phyloP scores from a whole-genome alignment of 2,329 filamentous ascomycete genomes.

The Diaporthe amygdali region DNA sequence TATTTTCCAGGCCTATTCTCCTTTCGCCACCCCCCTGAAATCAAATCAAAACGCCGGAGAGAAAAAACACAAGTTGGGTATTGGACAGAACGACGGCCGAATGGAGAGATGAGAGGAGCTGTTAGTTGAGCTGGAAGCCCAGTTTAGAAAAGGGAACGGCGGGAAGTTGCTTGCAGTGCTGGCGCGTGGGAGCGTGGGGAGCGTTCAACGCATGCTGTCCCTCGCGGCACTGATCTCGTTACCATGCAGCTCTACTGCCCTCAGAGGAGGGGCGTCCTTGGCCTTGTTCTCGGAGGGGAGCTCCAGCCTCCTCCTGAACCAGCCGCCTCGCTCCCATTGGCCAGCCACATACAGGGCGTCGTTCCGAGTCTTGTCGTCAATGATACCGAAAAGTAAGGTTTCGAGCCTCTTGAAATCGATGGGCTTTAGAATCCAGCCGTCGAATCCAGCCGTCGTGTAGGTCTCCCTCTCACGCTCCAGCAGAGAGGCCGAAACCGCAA shows the following conservation, averaged over 20 bases:
- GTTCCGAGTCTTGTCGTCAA: constrained; percentile 61
- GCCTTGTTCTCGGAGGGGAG: constrained; percentile 17
- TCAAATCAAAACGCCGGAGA: background rate
- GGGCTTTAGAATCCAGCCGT: constrained; percentile 90
- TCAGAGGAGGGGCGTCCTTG: constrained; percentile 18
- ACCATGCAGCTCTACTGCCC: constrained; percentile 13
- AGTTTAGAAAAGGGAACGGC: background rate
- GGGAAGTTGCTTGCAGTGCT: background rate
- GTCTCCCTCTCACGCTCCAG: constrained; percentile 70
- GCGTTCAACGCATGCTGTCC: background rate
- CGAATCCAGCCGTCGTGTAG: constrained; percentile 82
- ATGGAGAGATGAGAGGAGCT: background rate
- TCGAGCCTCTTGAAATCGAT: constrained; percentile 80
- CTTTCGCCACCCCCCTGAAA: background rate
- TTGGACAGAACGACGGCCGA: background rate
- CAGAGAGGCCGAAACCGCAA: constrained; percentile 86
- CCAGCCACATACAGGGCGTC: constrained; percentile 73
- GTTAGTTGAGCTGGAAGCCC: too few species aligned
- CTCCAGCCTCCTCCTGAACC: constrained; percentile 59
- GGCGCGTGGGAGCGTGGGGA: background rate
- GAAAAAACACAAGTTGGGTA: background rate
- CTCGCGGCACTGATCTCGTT: constrained; percentile 22
- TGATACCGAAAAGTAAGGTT: constrained; percentile 72
- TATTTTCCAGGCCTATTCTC: constrained; percentile 24
- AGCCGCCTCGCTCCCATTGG: constrained; percentile 84